A percentile compares a stretch with the other conserved stretches of the same genome.
These are phyloP conservation scores for Tricholoma furcatifolium DNA, from an alignment of 768 basidiomycete genomes.

Conservation along the genomic window DNA sequence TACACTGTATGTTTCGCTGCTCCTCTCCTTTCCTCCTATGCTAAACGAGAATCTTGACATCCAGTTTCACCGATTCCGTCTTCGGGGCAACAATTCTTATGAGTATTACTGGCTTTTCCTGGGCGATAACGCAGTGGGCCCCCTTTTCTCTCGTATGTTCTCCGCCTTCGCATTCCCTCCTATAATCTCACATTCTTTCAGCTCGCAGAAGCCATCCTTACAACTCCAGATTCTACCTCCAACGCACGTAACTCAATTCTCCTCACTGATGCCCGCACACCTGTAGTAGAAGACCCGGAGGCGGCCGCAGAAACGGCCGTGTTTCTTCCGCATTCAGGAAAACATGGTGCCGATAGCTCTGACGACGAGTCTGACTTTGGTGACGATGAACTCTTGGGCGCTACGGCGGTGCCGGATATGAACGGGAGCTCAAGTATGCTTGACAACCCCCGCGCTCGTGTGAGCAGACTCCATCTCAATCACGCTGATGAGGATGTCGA, in stretches of 20 bases:
- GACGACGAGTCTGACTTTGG: constrained; percentile 11
- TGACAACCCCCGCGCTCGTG: constrained; percentile 45
- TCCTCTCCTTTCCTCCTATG: not conserved
- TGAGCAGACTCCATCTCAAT: constrained; percentile 44
- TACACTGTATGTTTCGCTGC: constrained; percentile 64
- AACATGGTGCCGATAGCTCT: not conserved
- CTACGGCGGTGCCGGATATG: not conserved
- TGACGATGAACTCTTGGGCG: constrained; percentile 11
- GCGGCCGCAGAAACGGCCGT: constrained; percentile 25
- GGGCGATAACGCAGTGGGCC: constrained; percentile 91
- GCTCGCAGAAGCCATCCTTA: constrained; percentile 86
- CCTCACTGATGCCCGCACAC: constrained; percentile 44
- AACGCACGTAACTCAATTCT: constrained; percentile 39
- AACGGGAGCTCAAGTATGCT: constrained; percentile 25
- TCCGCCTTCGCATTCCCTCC: not conserved
- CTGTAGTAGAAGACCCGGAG: constrained; percentile 28
- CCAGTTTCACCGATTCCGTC: constrained; percentile 71
- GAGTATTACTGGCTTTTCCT: constrained; percentile 82
- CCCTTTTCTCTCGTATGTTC: constrained; percentile 80
- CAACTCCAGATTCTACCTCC: constrained; percentile 43
- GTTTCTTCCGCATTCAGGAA: constrained; percentile 8
- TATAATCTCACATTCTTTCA: constrained; percentile 22
- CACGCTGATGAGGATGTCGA: constrained; percentile 23
- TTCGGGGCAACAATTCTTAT: constrained; percentile 73
- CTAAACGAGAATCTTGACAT: not conserved